phyloP scores from a whole-genome alignment of 148 eudicot genomes.

The Beta vulgaris region DNA sequence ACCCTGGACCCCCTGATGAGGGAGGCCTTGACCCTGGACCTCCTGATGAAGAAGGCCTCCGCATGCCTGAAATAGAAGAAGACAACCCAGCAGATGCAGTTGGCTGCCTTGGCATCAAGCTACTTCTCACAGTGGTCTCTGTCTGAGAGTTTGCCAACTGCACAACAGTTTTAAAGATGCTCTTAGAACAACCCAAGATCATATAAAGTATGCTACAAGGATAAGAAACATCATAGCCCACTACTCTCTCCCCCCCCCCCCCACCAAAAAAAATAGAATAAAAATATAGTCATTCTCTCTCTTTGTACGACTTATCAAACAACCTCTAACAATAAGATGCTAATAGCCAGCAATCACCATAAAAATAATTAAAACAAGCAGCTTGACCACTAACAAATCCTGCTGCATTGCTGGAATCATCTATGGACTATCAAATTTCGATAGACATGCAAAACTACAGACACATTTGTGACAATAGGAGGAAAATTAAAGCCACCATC shows the following conservation, averaged over 20 bases:
- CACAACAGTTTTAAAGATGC: constrained; percentile 20
- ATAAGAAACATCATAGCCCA: neutral
- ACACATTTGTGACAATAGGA: neutral
- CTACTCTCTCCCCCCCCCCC: neutral
- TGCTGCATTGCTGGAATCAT: neutral
- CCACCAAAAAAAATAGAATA: no score
- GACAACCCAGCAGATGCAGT: constrained; percentile 51
- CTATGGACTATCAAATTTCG: neutral
- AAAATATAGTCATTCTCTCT: neutral
- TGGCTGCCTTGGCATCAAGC: constrained; percentile 55
- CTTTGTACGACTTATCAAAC: no score
- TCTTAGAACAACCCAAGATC: constrained; percentile 11
- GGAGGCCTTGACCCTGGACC: constrained; percentile 55
- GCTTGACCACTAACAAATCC: neutral
- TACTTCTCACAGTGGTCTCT: constrained; percentile 58
- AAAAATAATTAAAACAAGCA: constrained; percentile 1
- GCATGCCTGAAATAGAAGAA: constrained; percentile 54
- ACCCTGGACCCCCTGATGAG: constrained; percentile 72
- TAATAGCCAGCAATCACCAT: neutral
- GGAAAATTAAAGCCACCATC: neutral
- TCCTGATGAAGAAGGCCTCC: constrained; percentile 65
- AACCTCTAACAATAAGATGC: no score
- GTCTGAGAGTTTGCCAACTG: constrained; percentile 70
- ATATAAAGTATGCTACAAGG: neutral
- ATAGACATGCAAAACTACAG: neutral